phyloP scores from a whole-genome alignment of 2,329 filamentous ascomycete species.

The Fusarium annulatum region DNA sequence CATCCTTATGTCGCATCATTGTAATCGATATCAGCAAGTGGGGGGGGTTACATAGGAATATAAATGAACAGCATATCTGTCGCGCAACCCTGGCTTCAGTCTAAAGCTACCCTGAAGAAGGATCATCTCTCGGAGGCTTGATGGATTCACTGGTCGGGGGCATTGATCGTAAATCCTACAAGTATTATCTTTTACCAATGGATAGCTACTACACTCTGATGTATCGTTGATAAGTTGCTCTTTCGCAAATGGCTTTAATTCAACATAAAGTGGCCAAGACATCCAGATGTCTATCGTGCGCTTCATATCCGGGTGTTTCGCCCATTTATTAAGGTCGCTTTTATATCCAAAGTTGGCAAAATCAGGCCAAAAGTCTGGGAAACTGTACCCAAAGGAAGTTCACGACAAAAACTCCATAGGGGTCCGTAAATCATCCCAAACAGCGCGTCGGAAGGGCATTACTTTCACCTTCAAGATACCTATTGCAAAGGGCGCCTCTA shows the following conservation, averaged over 20 bases:
- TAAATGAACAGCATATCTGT: neutral
- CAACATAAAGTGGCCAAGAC: neutral
- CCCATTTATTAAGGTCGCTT: neutral
- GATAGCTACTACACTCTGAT: neutral
- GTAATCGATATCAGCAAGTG: neutral
- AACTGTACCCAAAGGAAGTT: neutral
- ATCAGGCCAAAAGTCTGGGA: too few relatives aligned
- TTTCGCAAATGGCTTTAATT: fast-evolving
- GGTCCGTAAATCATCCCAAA: neutral
- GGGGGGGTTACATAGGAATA: neutral
- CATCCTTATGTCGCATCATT: neutral
- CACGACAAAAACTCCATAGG: neutral
- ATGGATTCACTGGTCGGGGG: neutral
- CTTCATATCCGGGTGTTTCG: neutral
- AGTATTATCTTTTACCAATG: neutral
- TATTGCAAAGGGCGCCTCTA: neutral
- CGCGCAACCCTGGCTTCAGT: neutral
- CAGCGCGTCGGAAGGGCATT: neutral
- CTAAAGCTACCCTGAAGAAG: neutral
- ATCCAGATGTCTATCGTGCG: too few relatives aligned
- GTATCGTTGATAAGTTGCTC: neutral
- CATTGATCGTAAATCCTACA: neutral
- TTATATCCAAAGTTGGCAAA: neutral
- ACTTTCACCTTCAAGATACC: neutral
- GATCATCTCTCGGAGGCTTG: neutral